phyloP scores from a whole-genome alignment of 2,329 filamentous ascomycete species.

The Nemania diffusa region DNA sequence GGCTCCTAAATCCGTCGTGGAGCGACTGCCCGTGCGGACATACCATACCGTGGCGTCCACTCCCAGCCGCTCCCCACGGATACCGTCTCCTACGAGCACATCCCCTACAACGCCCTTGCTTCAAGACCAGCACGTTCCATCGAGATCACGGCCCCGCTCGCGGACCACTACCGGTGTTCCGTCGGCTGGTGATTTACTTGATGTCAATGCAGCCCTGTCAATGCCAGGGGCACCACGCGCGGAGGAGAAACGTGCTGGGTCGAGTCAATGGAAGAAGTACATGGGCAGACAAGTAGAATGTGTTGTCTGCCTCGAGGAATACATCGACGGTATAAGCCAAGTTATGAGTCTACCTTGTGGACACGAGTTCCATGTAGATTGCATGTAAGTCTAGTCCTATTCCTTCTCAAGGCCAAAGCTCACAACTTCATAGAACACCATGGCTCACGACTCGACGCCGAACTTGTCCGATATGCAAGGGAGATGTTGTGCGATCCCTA shows the following conservation, averaged over 20 bases:
- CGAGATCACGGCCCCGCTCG: slow-evolving; percentile 69
- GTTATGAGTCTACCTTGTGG: slow-evolving; percentile 98
- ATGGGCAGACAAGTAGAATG: slow-evolving; percentile 83
- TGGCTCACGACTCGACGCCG: slow-evolving; percentile 95
- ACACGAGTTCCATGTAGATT: slow-evolving; percentile 96
- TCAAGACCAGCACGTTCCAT: slow-evolving; percentile 60
- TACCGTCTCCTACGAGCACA: slow-evolving; percentile 71
- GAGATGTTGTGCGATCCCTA: slow-evolving; percentile 84
- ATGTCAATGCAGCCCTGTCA: slow-evolving; percentile 56
- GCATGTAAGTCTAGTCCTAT: slow-evolving; percentile 79
- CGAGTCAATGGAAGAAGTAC: slow-evolving; percentile 72
- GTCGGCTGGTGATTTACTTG: slow-evolving; percentile 59
- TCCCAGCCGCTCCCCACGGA: slow-evolving; percentile 66
- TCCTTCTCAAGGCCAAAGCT: slow-evolving; percentile 24
- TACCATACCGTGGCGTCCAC: slow-evolving; percentile 84
- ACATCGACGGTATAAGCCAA: slow-evolving; percentile 89
- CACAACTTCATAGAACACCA: slow-evolving; percentile 73
- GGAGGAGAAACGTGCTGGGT: slow-evolving; percentile 59
- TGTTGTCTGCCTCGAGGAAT: slow-evolving; percentile 96
- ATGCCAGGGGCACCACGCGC: slow-evolving; percentile 53
- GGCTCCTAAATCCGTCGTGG: slow-evolving; percentile 96
- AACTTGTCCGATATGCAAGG: slow-evolving; percentile 99
- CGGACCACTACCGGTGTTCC: slow-evolving; percentile 71
- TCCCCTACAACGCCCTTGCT: slow-evolving; percentile 85
- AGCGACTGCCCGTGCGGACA: slow-evolving; percentile 91